phyloP scores from a whole-genome alignment of 2,329 filamentous ascomycete species.

The Penicillium sp. region DNA sequence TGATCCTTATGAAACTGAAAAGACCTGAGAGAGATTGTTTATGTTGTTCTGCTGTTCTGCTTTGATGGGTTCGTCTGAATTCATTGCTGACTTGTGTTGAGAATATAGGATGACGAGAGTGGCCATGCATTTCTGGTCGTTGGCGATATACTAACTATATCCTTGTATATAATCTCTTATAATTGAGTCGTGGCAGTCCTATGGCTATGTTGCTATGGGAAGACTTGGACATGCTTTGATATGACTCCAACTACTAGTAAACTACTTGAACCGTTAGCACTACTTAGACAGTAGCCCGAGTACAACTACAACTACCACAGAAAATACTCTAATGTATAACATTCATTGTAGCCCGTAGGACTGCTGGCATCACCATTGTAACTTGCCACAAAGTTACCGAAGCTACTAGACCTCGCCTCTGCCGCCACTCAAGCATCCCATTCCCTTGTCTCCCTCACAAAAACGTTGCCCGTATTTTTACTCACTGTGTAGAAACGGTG shows the following conservation, averaged over 20 bases:
- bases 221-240: too few species aligned
- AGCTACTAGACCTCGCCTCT: not conserved
- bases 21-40: constrained; percentile 49
- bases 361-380: constrained; percentile 13
- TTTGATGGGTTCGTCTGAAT: not conserved
- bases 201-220: too few species aligned
- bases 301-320: not conserved
- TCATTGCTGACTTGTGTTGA: not conserved
- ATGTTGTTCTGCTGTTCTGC: not conserved
- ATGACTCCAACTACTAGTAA: too few species aligned
- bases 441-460: not conserved
- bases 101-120: not conserved
- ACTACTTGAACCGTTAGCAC: too few species aligned
- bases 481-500: not conserved
- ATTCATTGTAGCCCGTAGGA: constrained; percentile 19
- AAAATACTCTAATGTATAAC: not conserved
- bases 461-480: not conserved
- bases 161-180: too few species aligned
- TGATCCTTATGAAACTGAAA: constrained; percentile 48
- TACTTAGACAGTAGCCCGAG: too few species aligned
- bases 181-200: too few species aligned
- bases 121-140: too few species aligned
- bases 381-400: not conserved
- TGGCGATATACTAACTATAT: too few species aligned
- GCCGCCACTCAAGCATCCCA: not conserved